Base-by-base conservation (phyloP, 768 basidiomycete species). In the Lepiota brunneoincarnata region DNA sequence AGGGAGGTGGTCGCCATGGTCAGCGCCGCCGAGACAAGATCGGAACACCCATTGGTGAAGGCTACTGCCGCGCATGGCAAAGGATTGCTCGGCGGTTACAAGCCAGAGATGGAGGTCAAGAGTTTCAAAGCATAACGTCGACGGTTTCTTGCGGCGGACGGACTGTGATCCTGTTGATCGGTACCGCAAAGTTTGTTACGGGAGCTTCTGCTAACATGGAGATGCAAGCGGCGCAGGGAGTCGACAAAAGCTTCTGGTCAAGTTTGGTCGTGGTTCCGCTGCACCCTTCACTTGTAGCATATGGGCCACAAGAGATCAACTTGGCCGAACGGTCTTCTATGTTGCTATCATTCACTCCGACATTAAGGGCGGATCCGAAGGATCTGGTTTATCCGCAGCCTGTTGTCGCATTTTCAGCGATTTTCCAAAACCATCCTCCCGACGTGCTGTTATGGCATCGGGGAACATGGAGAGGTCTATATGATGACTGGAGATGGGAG, bases 31-130 rank as follows among this genome's bases (percentile, higher is more conserved):
- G 96, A 99, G 68, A 86, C 89, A 9, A 84, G 85, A 56, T 98
- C 95, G 0, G 97, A 98, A 67, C 97, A 99, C 64, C 97, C 97
- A 2, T 83, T 99, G 20, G 97, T 95, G 7, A 90, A 91, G 64
- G 95, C 97, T 12, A 86, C 97, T 44, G 91, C 95, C 3, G 71
- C 80, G 0, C 89, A 93, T 65, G 91, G 93, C 26, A 88, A 82
- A 64, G 82, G 85, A 26, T 61, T 83, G 0, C 68, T 93, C 7
- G 70, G 73, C 12, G 64, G 61, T 17, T 15, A 17, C n/a, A 31
- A 17, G 0, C 81, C 86, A 0, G 74, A 80, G 40, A 79, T 85
- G 5, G 69, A 63, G 6, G 72, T 98, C 34, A 77, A 84, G 40
- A 71, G 79, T 4, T 99, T 99, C 67, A 88, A 49, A 97, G 97